Base-by-base conservation (phyloP, 257 asterid genomes). In the Cinchona pubescens region DNA sequence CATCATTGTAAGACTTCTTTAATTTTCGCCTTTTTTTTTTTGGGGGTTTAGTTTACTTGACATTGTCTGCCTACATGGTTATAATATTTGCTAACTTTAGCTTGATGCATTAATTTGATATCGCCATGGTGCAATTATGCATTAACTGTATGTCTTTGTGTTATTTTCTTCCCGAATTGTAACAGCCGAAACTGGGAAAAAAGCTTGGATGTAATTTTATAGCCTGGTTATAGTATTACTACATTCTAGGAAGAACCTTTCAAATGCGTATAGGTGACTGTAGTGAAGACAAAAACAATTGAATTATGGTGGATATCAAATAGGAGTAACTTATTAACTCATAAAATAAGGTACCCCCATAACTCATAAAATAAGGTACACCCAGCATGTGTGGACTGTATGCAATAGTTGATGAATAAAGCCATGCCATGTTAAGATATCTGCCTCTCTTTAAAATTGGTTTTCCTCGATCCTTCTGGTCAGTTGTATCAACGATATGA, bases 1-100 rank as follows among this genome's bases (percentile, higher is more conserved):
- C 65, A 88, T 88, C 51, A 88, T 86, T 78, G 92, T 86, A 72
- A 29, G 85, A 32, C 62, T 69, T 63, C 37, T 46, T 59, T 34
- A 21, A 25, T 2, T 51, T 59, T 19, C 43, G 13, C 18, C 1
- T 2, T 55, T 2, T 30, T 3, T 21, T 11, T 29, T 46, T 65
- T 35, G 2, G 9, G 1, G 27, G 19, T 59, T 76, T 4, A 53
- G 3, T 37, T 21, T 38, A 12, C n/a, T 35, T 15, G 23, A 21
- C 0, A 25, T n/a, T 13, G 35, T 29, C 64, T 11, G 3, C 18
- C 4, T 27, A 27, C 15, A 4, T 29, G 37, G 21, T 29, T 59
- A 38, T 38, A 38, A 0, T 0, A 38, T 8, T 38, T 38, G 6
- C 19, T 2, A 49, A 49, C 18, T 19, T 49, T 16, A 49, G 56